Evolutionary conservation across 306 rosid genomes (phyloP).

Genomic region (Rosa persica): DNA sequence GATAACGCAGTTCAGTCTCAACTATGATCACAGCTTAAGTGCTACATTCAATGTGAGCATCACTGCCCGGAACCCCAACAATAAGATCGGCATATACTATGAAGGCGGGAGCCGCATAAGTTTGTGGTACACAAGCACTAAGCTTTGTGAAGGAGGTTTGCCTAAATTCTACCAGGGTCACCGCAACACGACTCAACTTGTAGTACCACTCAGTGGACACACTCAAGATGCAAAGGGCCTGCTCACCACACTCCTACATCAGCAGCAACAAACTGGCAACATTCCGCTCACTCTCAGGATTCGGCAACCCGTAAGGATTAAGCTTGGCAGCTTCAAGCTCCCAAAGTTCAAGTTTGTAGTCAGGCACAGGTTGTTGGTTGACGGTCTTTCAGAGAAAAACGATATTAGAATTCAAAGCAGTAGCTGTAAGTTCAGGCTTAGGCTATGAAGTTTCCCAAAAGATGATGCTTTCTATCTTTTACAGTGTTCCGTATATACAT

Average conservation of each 20-base stretch:
- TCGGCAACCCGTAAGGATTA: conserved; percentile 70
- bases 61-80: conserved; percentile 76
- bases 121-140: conserved; percentile 53
- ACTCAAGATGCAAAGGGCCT: conserved; percentile 47
- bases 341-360: conserved; percentile 65
- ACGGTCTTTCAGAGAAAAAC: conserved; percentile 38
- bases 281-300: conserved; percentile 61
- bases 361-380: conserved; percentile 54
- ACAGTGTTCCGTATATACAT: neutral
- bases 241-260: conserved; percentile 17
- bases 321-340: conserved; percentile 77
- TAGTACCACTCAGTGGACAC: conserved; percentile 46
- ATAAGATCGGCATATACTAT: conserved; percentile 81
- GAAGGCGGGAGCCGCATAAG: conserved; percentile 73
- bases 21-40: conserved; percentile 31
- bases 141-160: conserved; percentile 66
- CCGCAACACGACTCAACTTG: conserved; percentile 60
- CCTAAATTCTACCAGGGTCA: conserved; percentile 91
- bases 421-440: conserved; percentile 68
- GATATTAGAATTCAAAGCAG: conserved; percentile 47
- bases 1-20: conserved; percentile 38
- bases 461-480: neutral
- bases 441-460: conserved; percentile 25
- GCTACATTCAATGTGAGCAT: conserved; percentile 56
- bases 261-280: conserved; percentile 41